Base-by-base conservation (phyloP, 2,329 filamentous ascomycete genomes). In the Cladosporium sphaerospermum region DNA sequence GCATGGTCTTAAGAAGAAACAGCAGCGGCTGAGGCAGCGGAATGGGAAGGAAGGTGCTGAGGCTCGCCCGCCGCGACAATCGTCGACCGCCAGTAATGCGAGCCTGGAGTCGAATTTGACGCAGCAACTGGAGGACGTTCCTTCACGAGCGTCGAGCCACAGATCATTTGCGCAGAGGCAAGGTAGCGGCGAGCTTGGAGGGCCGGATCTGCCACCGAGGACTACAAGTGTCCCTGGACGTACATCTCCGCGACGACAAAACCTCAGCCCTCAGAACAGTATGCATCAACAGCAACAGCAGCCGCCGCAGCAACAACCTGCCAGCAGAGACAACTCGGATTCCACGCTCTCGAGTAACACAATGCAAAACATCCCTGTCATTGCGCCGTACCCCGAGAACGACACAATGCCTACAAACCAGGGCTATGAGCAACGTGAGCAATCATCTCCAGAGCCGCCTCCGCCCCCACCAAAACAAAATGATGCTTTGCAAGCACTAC, bases 1-100 rank as follows among this genome's bases (percentile, higher is more conserved):
- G 8, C 93, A 99, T 68, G 93, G 93, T 2, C 74, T 99, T 58
- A 99, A 99, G 75, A 86, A 92, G 71, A 99, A 99, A 70, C 93
- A 99, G 68, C 91, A 95, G 66, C 89, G 90, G 63, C 73, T 99
- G 64, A 75, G 82, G 42, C 80, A 81, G 57, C 77, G 78, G 55
- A 75, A 75, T 54, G 71, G 75, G 73, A 59, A 54, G 41, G 73
- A 70, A 54, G 68, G 68, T 50, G 62, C 62, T 48, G 75, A 68
- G 50, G 69, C 49, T 11, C 58, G 54, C 45, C 59, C 62, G 32
- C 62, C 69, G 2, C 61, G 72, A 66, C 62, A 76, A 72, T 62
- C 71, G 64, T 65, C 78, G 57, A 69, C 73, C 2, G 74, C 74
- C 32, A 80, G 76, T 60, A 69, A 70, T 28, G 65, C 67, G 11